Percentiles rank a stretch among this genome's conserved stretches.
Conservation (phyloP, 768 basidiomycete species). For the Kockovaella imperatae region DNA sequence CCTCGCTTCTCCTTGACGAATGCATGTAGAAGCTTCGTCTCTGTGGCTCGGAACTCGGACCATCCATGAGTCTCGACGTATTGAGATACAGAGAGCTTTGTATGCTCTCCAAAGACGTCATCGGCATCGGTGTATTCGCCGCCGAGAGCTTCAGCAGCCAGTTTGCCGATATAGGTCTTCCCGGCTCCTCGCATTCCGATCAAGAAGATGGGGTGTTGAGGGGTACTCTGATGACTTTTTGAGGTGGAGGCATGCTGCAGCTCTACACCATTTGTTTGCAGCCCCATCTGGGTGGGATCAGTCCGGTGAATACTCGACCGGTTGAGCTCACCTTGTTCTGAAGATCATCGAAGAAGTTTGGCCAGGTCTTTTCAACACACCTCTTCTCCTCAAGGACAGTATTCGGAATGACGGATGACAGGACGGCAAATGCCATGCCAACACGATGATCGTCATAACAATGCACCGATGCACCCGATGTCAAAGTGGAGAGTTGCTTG, state of each 20-base stretch:
- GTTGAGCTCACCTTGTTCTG: constrained; percentile 66
- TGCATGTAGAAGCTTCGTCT: constrained; percentile 61
- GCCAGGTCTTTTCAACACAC: constrained; percentile 99
- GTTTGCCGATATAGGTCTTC: constrained; percentile 76
- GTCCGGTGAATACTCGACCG: background rate
- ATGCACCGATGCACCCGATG: constrained; percentile 67
- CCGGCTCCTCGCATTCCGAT: constrained; percentile 97
- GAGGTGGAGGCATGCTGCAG: constrained; percentile 48
- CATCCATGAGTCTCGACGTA: constrained; percentile 80
- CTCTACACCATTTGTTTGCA: constrained; percentile 78
- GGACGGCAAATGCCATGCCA: constrained; percentile 93
- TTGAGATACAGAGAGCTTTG: constrained; percentile 57
- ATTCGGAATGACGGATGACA: constrained; percentile 64
- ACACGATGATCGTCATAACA: constrained; percentile 99
- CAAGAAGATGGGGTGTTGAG: constrained; percentile 53
- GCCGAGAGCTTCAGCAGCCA: constrained; percentile 64
- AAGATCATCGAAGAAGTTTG: constrained; percentile 99
- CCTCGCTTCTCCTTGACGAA: constrained; percentile 55
- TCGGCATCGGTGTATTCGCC: constrained; percentile 83
- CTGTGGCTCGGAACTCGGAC: constrained; percentile 78
- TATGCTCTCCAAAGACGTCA: constrained; percentile 59
- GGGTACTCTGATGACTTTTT: constrained; percentile 47
- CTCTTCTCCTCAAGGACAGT: constrained; percentile 88
- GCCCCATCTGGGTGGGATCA: constrained; percentile 60
- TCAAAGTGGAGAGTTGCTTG: constrained; percentile 58